Base-by-base conservation (phyloP, 148 eudicot genomes). In the Vaccinium corymbosum region DNA sequence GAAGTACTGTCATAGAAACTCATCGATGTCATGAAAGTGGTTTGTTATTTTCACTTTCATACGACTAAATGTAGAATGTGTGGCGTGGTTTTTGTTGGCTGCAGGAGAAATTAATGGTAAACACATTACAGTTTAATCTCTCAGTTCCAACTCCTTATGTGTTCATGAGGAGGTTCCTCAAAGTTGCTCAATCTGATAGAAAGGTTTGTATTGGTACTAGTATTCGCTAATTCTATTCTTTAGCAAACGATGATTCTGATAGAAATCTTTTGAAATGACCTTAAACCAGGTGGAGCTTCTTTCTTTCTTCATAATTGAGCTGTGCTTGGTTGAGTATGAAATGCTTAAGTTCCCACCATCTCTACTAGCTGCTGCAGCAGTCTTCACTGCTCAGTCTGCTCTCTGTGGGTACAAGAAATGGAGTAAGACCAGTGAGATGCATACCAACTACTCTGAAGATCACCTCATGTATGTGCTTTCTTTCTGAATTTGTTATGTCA, bases 131-230 rank as follows among this genome's bases (percentile, higher is more conserved):
- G 72, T 95, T 94, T 83, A 95, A 95, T 79, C 70, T 95, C 49
- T 93, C 98, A 8, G 59, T 86, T 84, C 98, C 98, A 4, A 95
- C 98, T 56, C 93, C 93, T 0, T 94, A 94, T 80, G 95, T 90
- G 83, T 95, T 95, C 81, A 90, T 95, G 93, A 90, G 84, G 81
- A 89, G 98, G 79, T 95, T 92, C 85, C 92, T 95, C 29, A 94
- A 94, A 84, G 98, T 96, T 46, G 98, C 95, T 64, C 90, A 89
- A 72, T 89, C 92, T 14, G 89, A 93, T 83, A 86, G 84, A 57
- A 92, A 85, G 91, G 97, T 95, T 82, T 9, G 85, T 62, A 38
- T 15, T 13, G 11, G 2, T 22, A 9, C 71, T 20, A 20, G 7
- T 46, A 12, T 62, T 38, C 1, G 25, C 19, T 7, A 11, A 35